Percentiles rank a stretch among this genome's conserved stretches.
These are phyloP conservation scores for Pestalotiopsis fici DNA, from an alignment of 2,329 filamentous ascomycete genomes.

Conservation along the genomic window DNA sequence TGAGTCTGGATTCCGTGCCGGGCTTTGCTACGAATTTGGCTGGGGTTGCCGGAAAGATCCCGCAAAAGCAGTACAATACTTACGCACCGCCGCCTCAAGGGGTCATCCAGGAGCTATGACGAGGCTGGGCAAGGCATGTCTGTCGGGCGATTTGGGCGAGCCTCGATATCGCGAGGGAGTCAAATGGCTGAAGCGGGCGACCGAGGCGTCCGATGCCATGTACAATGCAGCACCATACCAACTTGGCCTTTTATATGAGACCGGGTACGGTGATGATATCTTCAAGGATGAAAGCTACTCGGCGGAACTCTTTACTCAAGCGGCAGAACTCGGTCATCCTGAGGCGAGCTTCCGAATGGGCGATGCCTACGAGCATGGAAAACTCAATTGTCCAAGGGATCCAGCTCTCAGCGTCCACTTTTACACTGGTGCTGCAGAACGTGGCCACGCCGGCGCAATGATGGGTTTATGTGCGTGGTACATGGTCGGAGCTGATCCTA, in stretches of 20 bases:
- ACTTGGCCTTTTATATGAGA: conserved; percentile 84
- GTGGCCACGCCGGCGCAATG: conserved; percentile 84
- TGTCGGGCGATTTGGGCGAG: conserved; percentile 85
- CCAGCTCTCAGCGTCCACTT: conserved; percentile 95
- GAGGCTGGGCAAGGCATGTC: conserved; percentile 84
- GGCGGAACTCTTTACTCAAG: conserved; percentile 90
- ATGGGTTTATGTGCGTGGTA: conserved; percentile 99
- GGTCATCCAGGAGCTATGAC: conserved; percentile 95
- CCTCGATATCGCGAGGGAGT: conserved; percentile 88
- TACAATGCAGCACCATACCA: conserved; percentile 95
- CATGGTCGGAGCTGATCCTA: conserved; percentile 88
- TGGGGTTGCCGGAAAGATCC: conserved; percentile 93
- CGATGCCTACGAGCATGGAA: conserved; percentile 95
- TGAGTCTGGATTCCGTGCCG: conserved; percentile 91
- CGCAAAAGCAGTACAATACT: conserved; percentile 90
- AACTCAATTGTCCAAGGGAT: conserved; percentile 83
- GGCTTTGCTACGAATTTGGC: conserved; percentile 95
- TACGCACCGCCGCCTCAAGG: conserved; percentile 87
- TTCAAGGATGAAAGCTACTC: conserved; percentile 91
- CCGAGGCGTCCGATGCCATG: conserved; percentile 85
- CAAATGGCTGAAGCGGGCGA: conserved; percentile 93
- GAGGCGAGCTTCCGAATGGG: conserved; percentile 87
- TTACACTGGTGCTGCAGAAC: conserved; percentile 89
- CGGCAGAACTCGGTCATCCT: conserved; percentile 86
- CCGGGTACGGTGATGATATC: conserved; percentile 90